Conservation (phyloP, 2,329 filamentous ascomycete species). For the Beauveria rudraprayagi region DNA sequence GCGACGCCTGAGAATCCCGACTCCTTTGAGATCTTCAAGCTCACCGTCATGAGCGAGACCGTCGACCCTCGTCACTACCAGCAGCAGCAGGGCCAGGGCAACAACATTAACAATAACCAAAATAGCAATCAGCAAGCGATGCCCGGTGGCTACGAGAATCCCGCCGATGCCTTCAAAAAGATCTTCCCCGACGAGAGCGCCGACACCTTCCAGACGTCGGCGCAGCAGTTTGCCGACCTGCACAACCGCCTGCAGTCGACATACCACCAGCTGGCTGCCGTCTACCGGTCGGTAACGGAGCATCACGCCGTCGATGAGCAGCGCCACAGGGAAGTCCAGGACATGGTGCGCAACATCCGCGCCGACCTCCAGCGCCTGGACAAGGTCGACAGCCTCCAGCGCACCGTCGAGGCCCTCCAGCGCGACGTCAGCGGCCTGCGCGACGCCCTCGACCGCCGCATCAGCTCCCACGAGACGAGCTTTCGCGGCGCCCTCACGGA, state of each 20-base stretch:
- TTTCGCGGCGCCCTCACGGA: slow-evolving; percentile 44
- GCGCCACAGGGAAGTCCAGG: slow-evolving; percentile 47
- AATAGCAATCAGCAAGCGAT: slow-evolving; percentile 15
- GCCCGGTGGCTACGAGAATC: neutral
- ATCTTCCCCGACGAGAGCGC: slow-evolving; percentile 40
- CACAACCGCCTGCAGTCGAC: slow-evolving; percentile 73
- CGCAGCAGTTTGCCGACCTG: slow-evolving; percentile 70
- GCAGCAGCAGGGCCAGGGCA: slow-evolving; percentile 16
- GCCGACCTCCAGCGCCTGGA: slow-evolving; percentile 35
- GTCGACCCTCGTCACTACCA: slow-evolving; percentile 18
- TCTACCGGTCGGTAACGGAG: slow-evolving; percentile 49
- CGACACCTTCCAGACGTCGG: slow-evolving; percentile 39
- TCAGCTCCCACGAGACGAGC: slow-evolving; percentile 42
- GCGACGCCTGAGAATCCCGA: slow-evolving; percentile 87
- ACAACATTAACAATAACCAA: slow-evolving; percentile 20
- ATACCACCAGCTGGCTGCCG: slow-evolving; percentile 57
- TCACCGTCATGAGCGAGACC: slow-evolving; percentile 60
- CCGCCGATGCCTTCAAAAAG: slow-evolving; percentile 29
- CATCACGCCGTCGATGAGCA: slow-evolving; percentile 45
- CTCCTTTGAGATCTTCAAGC: slow-evolving; percentile 87
- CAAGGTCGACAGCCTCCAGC: slow-evolving; percentile 36
- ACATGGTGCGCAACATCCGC: slow-evolving; percentile 39
- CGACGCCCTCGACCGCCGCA: slow-evolving; percentile 43
- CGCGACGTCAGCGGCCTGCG: slow-evolving; percentile 50
- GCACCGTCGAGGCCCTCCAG: slow-evolving; percentile 36